Conservation (phyloP, 805 yeast genomes). For the Wickerhamomyces bisporus region DNA sequence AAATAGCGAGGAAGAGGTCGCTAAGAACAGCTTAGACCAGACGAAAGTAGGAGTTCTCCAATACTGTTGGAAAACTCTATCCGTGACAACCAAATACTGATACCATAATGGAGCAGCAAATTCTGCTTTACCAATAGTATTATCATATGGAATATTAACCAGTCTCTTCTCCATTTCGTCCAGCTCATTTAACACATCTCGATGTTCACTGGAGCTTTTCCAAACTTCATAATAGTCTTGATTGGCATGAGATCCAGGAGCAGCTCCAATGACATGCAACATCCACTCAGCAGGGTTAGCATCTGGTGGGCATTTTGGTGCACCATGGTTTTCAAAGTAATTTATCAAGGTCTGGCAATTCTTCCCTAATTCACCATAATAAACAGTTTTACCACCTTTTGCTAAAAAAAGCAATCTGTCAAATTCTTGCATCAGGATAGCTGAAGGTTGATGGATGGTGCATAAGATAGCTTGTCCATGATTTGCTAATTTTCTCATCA, state of each 20-base stretch:
- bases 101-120: slow-evolving; percentile 38
- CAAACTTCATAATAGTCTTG: slow-evolving; percentile 65
- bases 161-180: slow-evolving; percentile 31
- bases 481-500: slow-evolving; percentile 60
- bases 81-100: slow-evolving; percentile 42
- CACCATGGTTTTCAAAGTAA: slow-evolving; percentile 71
- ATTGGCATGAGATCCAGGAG: slow-evolving; percentile 60
- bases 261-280: slow-evolving; percentile 73
- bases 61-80: slow-evolving; percentile 57
- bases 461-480: slow-evolving; percentile 74
- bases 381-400: slow-evolving; percentile 75
- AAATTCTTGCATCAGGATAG: slow-evolving; percentile 60
- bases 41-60: slow-evolving; percentile 63
- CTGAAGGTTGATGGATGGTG: slow-evolving; percentile 77
- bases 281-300: slow-evolving; percentile 79
- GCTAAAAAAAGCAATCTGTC: slow-evolving; percentile 63
- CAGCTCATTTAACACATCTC: slow-evolving; percentile 25
- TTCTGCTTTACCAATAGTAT: slow-evolving; percentile 24
- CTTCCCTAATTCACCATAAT: slow-evolving; percentile 75
- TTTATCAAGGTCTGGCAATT: slow-evolving; percentile 51
- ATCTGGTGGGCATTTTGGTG: slow-evolving; percentile 51
- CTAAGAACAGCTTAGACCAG: slow-evolving; percentile 54
- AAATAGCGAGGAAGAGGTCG: slow-evolving; percentile 52
- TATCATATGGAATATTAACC: slow-evolving; percentile 22
- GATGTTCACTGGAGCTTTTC: slow-evolving; percentile 47